These are phyloP conservation scores for Moricandia arvensis DNA, from an alignment of 345 rosid species.

Conservation along the genomic window DNA sequence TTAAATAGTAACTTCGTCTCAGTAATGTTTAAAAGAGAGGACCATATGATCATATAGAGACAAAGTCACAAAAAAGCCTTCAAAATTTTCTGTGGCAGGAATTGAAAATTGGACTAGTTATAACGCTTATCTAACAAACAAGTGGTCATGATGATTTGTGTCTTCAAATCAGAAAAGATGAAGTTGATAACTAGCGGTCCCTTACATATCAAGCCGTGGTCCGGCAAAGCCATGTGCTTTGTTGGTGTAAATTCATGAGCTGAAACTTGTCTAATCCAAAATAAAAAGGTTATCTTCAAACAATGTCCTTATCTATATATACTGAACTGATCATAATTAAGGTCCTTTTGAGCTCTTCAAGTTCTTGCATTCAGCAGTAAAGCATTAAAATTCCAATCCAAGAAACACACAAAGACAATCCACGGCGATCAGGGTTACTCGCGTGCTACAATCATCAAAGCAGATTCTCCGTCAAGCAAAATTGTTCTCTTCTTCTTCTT, in stretches of 20 bases:
- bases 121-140: slow-evolving; percentile 32
- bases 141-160: slow-evolving; percentile 29
- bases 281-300: slow-evolving; percentile 18
- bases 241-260: slow-evolving; percentile 17
- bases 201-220: slow-evolving; percentile 33
- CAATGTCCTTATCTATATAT: slow-evolving; percentile 26
- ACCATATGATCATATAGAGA: slow-evolving; percentile 30
- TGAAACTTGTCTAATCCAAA: slow-evolving; percentile 14
- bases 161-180: slow-evolving; percentile 24
- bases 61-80: slow-evolving; percentile 24
- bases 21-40: slow-evolving; percentile 32
- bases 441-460: slow-evolving; percentile 31
- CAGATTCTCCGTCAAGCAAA: slow-evolving; percentile 36
- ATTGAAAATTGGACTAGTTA: slow-evolving; percentile 25
- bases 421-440: slow-evolving; percentile 35
- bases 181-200: slow-evolving; percentile 22
- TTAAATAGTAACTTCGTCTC: slow-evolving; percentile 18
- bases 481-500: slow-evolving; percentile 21
- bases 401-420: slow-evolving; percentile 17
- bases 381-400: slow-evolving; percentile 8
- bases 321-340: slow-evolving; percentile 4
- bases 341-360: slow-evolving; percentile 14
- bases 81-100: slow-evolving; percentile 32
- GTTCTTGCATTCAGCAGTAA: slow-evolving; percentile 4
- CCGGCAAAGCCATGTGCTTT: slow-evolving; percentile 41